A percentile compares a stretch with the other conserved stretches of the same genome.
These are phyloP conservation scores for Posidonia oceanica DNA, from an alignment of 116 monocot species.

Conservation along the genomic window DNA sequence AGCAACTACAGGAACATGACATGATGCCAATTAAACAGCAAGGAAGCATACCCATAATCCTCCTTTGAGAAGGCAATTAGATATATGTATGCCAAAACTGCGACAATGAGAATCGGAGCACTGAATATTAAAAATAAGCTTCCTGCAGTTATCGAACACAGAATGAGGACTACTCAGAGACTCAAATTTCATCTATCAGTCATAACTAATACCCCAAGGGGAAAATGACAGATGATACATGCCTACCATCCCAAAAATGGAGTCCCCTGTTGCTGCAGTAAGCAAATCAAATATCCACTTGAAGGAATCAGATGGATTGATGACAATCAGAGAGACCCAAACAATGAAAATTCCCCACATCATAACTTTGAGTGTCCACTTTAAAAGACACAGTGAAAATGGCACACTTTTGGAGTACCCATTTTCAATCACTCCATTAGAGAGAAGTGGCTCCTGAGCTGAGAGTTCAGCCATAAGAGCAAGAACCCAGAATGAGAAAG, in stretches of 20 bases:
- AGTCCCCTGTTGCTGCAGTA: slow-evolving; percentile 7
- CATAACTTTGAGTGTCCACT: slow-evolving; percentile 36
- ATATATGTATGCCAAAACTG: slow-evolving; percentile 52
- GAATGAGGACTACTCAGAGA: not conserved
- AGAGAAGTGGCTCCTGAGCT: slow-evolving; percentile 25
- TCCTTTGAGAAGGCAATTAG: slow-evolving; percentile 36
- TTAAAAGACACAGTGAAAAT: slow-evolving; percentile 8
- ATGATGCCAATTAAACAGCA: not conserved
- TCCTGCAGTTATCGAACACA: slow-evolving; percentile 31
- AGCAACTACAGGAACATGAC: not conserved
- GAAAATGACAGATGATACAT: not conserved
- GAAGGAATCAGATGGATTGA: slow-evolving; percentile 23
- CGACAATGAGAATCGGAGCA: slow-evolving; percentile 51
- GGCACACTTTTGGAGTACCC: slow-evolving; percentile 1
- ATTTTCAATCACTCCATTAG: slow-evolving; percentile 9
- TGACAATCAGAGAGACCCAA: slow-evolving; percentile 48
- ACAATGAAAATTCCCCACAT: slow-evolving; percentile 54
- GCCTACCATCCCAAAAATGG: slow-evolving; percentile 59
- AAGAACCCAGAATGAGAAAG: not conserved
- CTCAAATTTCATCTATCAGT: not conserved
- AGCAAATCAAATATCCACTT: not conserved
- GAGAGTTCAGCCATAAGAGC: slow-evolving; percentile 27
- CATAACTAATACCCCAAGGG: too few species aligned
- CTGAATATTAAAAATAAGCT: slow-evolving; percentile 53
- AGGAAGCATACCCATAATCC: slow-evolving; percentile 22